Conservation (phyloP, 2,329 filamentous ascomycete genomes). For the Fusarium solani-melongenae region DNA sequence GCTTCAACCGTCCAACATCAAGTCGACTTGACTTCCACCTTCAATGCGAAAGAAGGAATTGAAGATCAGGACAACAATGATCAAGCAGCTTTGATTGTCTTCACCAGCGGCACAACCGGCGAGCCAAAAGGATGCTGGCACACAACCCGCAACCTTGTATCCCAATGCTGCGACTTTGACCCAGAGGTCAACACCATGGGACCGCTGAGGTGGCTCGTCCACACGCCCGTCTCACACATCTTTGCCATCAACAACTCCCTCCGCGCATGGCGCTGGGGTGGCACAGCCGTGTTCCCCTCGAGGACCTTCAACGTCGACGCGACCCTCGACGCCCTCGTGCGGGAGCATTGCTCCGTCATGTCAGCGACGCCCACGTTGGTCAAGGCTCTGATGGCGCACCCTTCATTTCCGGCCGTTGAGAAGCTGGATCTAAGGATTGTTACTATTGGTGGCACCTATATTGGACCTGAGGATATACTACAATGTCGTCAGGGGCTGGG, state of each 20-base stretch:
- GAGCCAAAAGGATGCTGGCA: conserved; percentile 58
- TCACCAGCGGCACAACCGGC: conserved; percentile 63
- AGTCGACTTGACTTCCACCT: not conserved
- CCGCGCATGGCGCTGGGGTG: conserved; percentile 51
- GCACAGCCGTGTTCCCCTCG: conserved; percentile 50
- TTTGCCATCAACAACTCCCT: conserved; percentile 54
- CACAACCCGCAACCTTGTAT: conserved; percentile 53
- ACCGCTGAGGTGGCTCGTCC: conserved; percentile 51
- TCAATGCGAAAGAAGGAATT: not conserved
- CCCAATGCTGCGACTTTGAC: conserved; percentile 51
- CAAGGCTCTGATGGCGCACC: conserved; percentile 47
- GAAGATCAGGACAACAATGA: conserved; percentile 3
- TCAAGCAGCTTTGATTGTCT: conserved; percentile 54
- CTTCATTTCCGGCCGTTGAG: conserved; percentile 40
- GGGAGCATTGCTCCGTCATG: conserved; percentile 51
- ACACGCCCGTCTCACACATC: conserved; percentile 52
- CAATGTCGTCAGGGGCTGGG: conserved; percentile 48
- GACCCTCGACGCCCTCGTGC: conserved; percentile 46
- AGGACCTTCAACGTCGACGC: conserved; percentile 48
- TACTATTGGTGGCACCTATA: conserved; percentile 49
- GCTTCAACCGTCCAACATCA: conserved; percentile 2
- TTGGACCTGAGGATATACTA: conserved; percentile 46
- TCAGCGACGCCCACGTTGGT: conserved; percentile 54
- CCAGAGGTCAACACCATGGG: conserved; percentile 44
- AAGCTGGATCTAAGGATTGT: conserved; percentile 47